Evolutionary conservation across 2,329 filamentous ascomycete genomes (phyloP).

Genomic region (Claviceps paspali): DNA sequence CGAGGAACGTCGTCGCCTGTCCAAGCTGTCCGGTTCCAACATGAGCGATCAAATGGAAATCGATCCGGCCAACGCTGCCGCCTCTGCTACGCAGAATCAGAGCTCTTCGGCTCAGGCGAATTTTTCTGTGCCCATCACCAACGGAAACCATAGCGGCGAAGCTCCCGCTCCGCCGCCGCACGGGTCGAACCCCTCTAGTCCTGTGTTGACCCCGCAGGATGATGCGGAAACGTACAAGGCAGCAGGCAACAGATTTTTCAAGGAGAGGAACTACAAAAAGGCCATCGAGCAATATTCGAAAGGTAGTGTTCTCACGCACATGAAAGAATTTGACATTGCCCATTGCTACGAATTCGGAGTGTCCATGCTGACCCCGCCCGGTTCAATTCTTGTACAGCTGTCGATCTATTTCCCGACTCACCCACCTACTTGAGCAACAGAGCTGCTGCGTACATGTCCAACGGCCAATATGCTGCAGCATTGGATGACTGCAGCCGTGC

Average conservation of each 20-base stretch:
- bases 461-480: constrained; percentile 61
- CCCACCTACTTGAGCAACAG: constrained; percentile 89
- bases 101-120: constrained; percentile 27
- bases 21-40: constrained; percentile 43
- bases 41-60: constrained; percentile 62
- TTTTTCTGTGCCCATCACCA: constrained; percentile 38
- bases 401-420: constrained; percentile 73
- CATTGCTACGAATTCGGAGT: too few species aligned
- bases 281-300: constrained; percentile 91
- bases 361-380: too few species aligned
- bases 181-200: constrained; percentile 46
- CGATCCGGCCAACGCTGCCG: constrained; percentile 40
- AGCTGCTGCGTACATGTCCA: constrained; percentile 85
- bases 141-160: constrained; percentile 26
- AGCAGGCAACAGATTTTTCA: constrained; percentile 92
- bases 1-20: constrained; percentile 69
- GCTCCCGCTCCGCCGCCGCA: constrained; percentile 58
- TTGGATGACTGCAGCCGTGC: constrained; percentile 77
- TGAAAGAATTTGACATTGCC: too few species aligned
- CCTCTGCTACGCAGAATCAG: constrained; percentile 27
- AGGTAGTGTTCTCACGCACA: constrained; percentile 49
- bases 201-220: constrained; percentile 39
- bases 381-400: constrained; percentile 46
- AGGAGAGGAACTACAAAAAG: constrained; percentile 75
- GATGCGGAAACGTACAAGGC: constrained; percentile 88